A percentile compares a stretch with the other conserved stretches of the same genome.
These are phyloP conservation scores for Neopestalotiopsis sp. DNA, from an alignment of 2,329 filamentous ascomycete genomes.

Conservation along the genomic window DNA sequence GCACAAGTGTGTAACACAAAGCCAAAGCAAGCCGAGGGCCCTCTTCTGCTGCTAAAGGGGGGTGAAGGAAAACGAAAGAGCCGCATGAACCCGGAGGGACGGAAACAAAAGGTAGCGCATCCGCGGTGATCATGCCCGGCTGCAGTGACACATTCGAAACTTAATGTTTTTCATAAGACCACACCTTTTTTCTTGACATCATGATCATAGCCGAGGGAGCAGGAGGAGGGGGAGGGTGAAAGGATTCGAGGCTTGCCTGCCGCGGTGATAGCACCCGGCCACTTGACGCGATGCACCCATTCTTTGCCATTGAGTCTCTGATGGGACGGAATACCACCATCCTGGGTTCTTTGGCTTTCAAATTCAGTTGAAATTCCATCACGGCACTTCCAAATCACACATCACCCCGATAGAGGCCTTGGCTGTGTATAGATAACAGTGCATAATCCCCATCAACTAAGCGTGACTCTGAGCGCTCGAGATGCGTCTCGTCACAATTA, in stretches of 20 bases:
- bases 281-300: too few relatives aligned
- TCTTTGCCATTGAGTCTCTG: too few relatives aligned
- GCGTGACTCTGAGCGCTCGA: background rate
- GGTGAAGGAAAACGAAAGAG: background rate
- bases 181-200: background rate
- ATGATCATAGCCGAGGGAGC: background rate
- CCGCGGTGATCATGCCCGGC: background rate
- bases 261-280: too few relatives aligned
- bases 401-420: background rate
- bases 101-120: background rate
- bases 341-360: too few relatives aligned
- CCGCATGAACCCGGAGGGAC: background rate
- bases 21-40: background rate
- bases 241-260: background rate
- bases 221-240: too few relatives aligned
- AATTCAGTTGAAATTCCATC: too few relatives aligned
- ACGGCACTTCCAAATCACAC: background rate
- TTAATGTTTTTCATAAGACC: conserved; percentile 16
- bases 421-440: background rate
- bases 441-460: background rate
- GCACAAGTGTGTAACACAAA: conserved; percentile 2
- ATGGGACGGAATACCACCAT: too few relatives aligned
- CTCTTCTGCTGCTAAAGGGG: background rate
- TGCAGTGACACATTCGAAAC: conserved; percentile 10
- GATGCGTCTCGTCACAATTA: conserved; percentile 16